A percentile compares a stretch with the other conserved stretches of the same genome.
phyloP scores from a whole-genome alignment of 805 yeast genomes.

The Starmerella apis region DNA sequence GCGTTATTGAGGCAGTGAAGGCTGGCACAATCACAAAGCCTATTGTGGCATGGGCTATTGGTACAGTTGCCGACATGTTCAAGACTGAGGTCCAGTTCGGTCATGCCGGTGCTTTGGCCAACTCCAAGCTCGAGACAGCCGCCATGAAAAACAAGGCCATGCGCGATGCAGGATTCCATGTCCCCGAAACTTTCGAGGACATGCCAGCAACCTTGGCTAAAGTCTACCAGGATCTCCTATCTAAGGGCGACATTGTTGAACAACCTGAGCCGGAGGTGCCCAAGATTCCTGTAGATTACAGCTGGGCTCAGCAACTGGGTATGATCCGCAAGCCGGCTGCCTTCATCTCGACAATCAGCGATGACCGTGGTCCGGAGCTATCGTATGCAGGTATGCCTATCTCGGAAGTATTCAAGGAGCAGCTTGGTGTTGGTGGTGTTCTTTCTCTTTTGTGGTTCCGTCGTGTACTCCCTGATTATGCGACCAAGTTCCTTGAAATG shows the following conservation, averaged over 20 bases:
- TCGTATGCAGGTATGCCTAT: slow-evolving; percentile 41
- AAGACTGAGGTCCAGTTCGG: slow-evolving; percentile 53
- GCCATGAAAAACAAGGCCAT: slow-evolving; percentile 59
- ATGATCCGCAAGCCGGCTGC: slow-evolving; percentile 41
- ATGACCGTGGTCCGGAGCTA: slow-evolving; percentile 41
- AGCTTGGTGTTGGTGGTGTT: slow-evolving; percentile 41
- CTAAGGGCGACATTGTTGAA: slow-evolving; percentile 34
- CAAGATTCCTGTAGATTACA: slow-evolving; percentile 40
- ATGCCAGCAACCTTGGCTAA: slow-evolving; percentile 34
- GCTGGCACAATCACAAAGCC: slow-evolving; percentile 55
- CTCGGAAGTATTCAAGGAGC: slow-evolving; percentile 39
- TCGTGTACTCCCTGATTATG: slow-evolving; percentile 37
- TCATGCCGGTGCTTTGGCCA: slow-evolving; percentile 63
- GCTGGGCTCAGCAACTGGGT: slow-evolving; percentile 42
- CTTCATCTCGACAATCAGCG: slow-evolving; percentile 40
- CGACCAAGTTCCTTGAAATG: slow-evolving; percentile 39
- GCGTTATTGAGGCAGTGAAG: slow-evolving; percentile 59
- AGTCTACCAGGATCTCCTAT: slow-evolving; percentile 70
- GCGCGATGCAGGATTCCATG: slow-evolving; percentile 86
- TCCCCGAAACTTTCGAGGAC: slow-evolving; percentile 62
- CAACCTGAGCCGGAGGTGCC: slow-evolving; percentile 38
- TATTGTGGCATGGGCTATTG: slow-evolving; percentile 62
- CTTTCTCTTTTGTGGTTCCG: slow-evolving; percentile 41
- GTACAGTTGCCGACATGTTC: slow-evolving; percentile 61
- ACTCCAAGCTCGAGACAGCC: slow-evolving; percentile 62